Base-by-base conservation (phyloP, 176 grass and related monocot species). In the Aegilops longissima region DNA sequence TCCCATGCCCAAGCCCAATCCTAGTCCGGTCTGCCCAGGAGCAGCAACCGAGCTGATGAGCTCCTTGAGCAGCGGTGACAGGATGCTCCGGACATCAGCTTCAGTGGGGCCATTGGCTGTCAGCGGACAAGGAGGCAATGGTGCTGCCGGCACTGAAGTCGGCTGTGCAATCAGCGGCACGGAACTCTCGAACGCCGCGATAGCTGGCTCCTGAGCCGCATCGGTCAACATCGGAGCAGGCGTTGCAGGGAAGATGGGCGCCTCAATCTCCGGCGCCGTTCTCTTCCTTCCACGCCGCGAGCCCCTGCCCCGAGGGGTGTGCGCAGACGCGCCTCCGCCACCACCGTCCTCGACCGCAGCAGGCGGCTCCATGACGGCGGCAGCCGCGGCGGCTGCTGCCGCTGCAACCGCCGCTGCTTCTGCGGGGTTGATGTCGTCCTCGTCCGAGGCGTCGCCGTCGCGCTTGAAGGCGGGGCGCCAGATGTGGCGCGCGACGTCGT, bases 11-110 rank as follows among this genome's bases (percentile, higher is more conserved):
- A 89, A 78, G 5, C 89, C 90, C 73, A 88, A 69, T 9, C 87
- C 94, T 1, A 49, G 47, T 29, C 79, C 89, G 80, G 40, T 63
- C 42, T 90, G 83, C 29, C 91, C 87, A 14, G 73, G 68, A 5
- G 72, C 83, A 25, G 86, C 47, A 17, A 77, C 71, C 1, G 93
- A 95, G 80, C 33, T 88, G 79, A 98, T 86, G 66, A 98, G 66
- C 52, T 98, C 96, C 91, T 78, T 93, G 61, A 98, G 86, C 33
- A 98, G 85, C 2, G 91, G 93, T 76, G 93, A 94, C 2, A 98
- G 84, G 74, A 89, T 88, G 45, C 42, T 79, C 74, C 82, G 82
- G 23, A 92, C 54, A 76, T 90, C 88, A 80, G 95, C 91, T 45
- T 93, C 91, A n/a, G 89, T 73, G 52, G 88, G 78, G 24, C 80